phyloP scores from a whole-genome alignment of 2,329 filamentous ascomycete species.

The Laburnicola sp. region DNA sequence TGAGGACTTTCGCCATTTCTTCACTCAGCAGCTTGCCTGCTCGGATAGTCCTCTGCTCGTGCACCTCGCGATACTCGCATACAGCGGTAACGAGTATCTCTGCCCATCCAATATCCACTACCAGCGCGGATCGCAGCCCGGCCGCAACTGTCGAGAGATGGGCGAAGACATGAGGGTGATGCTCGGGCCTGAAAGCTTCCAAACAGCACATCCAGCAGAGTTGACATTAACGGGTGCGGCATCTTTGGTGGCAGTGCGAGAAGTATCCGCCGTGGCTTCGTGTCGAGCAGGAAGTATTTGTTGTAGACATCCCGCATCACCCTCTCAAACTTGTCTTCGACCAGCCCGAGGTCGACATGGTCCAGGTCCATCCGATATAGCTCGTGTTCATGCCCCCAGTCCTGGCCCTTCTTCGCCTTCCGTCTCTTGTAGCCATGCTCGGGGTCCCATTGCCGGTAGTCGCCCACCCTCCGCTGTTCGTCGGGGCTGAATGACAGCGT shows the following conservation, averaged over 20 bases:
- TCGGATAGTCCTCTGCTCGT: slow-evolving; percentile 69
- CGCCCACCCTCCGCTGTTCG: slow-evolving; percentile 74
- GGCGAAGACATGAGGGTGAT: slow-evolving; percentile 80
- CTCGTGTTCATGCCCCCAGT: slow-evolving; percentile 68
- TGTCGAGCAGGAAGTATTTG: slow-evolving; percentile 72
- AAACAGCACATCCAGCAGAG: slow-evolving; percentile 77
- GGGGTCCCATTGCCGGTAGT: slow-evolving; percentile 72
- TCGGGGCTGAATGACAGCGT: slow-evolving; percentile 73
- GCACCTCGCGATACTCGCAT: slow-evolving; percentile 87
- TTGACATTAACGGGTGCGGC: slow-evolving; percentile 76
- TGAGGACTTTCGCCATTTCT: slow-evolving; percentile 68
- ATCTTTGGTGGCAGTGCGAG: slow-evolving; percentile 77
- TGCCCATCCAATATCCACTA: slow-evolving; percentile 90
- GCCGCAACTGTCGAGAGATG: slow-evolving; percentile 75
- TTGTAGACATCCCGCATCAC: slow-evolving; percentile 79
- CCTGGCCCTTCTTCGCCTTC: slow-evolving; percentile 51
- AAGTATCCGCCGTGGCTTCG: slow-evolving; percentile 72
- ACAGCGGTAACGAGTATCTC: slow-evolving; percentile 85
- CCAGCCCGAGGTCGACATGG: slow-evolving; percentile 72
- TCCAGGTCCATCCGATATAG: slow-evolving; percentile 79
- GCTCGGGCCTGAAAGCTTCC: slow-evolving; percentile 73
- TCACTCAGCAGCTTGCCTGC: slow-evolving; percentile 73
- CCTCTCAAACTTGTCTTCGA: slow-evolving; percentile 85
- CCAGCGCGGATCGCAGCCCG: slow-evolving; percentile 80
- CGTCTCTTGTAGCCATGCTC: slow-evolving; percentile 56